Evolutionary conservation across 495 filamentous ascomycete species (phyloP).

Genomic region (Cudoniella acicularis): DNA sequence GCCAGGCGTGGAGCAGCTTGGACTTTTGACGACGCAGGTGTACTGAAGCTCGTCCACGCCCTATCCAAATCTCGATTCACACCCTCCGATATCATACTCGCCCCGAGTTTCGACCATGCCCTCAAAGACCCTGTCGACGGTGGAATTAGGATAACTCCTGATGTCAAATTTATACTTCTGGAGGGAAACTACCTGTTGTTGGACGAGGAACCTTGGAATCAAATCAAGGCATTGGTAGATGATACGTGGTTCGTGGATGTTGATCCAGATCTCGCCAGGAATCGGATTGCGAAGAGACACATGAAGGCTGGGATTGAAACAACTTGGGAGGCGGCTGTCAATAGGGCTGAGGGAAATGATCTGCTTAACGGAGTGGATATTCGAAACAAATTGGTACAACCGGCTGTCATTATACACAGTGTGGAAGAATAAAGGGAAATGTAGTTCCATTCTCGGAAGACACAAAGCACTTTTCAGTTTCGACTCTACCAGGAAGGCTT

Average conservation of each 20-base stretch:
- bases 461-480: too few species aligned
- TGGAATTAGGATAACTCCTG: conserved; percentile 30
- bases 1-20: conserved; percentile 38
- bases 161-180: conserved; percentile 33
- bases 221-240: conserved; percentile 16
- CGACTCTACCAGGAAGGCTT: too few species aligned
- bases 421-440: background rate
- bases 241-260: conserved; percentile 36
- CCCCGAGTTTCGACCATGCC: conserved; percentile 38
- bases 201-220: conserved; percentile 22
- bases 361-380: conserved; percentile 28
- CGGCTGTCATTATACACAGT: background rate
- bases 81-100: conserved; percentile 20
- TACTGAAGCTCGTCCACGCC: conserved; percentile 31
- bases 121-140: conserved; percentile 38
- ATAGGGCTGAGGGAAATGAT: conserved; percentile 40
- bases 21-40: conserved; percentile 37
- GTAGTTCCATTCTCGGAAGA: too few species aligned
- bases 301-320: conserved; percentile 38
- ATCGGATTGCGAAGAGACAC: conserved; percentile 36
- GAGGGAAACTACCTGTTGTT: conserved; percentile 35
- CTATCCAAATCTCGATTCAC: conserved; percentile 14
- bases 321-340: conserved; percentile 36
- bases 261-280: conserved; percentile 30
- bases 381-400: background rate